phyloP scores from a whole-genome alignment of 768 basidiomycete species.

The Tulasnella sp. region DNA sequence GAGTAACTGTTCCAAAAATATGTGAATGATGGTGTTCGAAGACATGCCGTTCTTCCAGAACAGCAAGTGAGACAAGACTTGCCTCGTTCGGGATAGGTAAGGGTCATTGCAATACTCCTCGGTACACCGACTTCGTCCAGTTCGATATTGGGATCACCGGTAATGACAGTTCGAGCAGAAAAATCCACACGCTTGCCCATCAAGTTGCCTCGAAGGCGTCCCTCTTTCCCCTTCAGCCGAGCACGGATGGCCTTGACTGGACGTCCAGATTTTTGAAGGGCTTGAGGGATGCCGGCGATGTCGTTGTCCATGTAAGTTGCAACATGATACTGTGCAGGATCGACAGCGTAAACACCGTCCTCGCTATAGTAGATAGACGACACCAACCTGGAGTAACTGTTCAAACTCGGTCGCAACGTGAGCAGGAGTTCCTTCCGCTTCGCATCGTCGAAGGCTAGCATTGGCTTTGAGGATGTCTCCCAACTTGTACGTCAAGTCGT shows the following conservation, averaged over 20 bases:
- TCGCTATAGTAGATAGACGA: slow-evolving; percentile 23
- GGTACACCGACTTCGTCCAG: slow-evolving; percentile 98
- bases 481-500: slow-evolving; percentile 97
- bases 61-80: slow-evolving; percentile 39
- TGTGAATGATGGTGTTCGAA: slow-evolving; percentile 6
- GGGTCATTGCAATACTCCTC: slow-evolving; percentile 91
- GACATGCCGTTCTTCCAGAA: slow-evolving; percentile 29
- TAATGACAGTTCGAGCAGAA: slow-evolving; percentile 98
- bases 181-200: slow-evolving; percentile 99
- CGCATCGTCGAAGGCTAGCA: slow-evolving; percentile 85
- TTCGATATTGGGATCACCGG: slow-evolving; percentile 96
- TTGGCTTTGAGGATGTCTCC: slow-evolving; percentile 97
- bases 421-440: slow-evolving; percentile 95
- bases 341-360: slow-evolving; percentile 31
- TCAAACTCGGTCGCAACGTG: slow-evolving; percentile 96
- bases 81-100: slow-evolving; percentile 98
- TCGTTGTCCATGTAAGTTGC: slow-evolving; percentile 99
- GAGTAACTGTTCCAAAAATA: slow-evolving; percentile 69
- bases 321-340: slow-evolving; percentile 78
- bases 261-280: slow-evolving; percentile 94
- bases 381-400: slow-evolving; percentile 84
- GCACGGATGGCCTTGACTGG: slow-evolving; percentile 99
- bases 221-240: slow-evolving; percentile 97
- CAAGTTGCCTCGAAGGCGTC: slow-evolving; percentile 93
- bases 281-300: slow-evolving; percentile 96